Evolutionary conservation across 495 filamentous ascomycete species (phyloP).

Genomic region (Rusavskia elegans): DNA sequence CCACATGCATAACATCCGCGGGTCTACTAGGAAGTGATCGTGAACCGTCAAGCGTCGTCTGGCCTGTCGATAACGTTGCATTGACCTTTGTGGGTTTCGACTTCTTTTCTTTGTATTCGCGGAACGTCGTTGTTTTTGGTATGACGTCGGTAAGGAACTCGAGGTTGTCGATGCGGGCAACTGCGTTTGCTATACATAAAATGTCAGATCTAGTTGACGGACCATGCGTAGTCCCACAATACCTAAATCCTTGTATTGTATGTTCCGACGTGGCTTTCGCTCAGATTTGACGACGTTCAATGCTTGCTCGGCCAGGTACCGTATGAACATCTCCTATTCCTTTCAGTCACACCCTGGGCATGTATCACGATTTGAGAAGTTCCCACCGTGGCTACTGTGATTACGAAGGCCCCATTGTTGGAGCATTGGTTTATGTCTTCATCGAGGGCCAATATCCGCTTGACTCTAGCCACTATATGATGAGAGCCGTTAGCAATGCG

Average conservation of each 20-base stretch:
- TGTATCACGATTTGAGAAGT: constrained; percentile 11
- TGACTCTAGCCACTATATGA: constrained; percentile 65
- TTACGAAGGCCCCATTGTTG: constrained; percentile 87
- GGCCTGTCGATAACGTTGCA: constrained; percentile 31
- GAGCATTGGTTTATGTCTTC: constrained; percentile 71
- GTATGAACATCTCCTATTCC: constrained; percentile 89
- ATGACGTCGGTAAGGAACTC: constrained; percentile 89
- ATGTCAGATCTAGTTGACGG: not conserved
- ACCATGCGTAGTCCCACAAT: constrained; percentile 3
- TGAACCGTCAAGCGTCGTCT: constrained; percentile 33
- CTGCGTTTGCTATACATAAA: constrained; percentile 50
- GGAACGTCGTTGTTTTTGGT: constrained; percentile 68
- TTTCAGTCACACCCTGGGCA: not conserved
- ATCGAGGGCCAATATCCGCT: constrained; percentile 82
- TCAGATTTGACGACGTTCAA: constrained; percentile 82
- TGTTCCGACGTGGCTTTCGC: constrained; percentile 76
- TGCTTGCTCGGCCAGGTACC: constrained; percentile 71
- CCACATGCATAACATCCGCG: not conserved
- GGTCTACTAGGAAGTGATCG: constrained; percentile 22
- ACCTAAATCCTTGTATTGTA: constrained; percentile 94
- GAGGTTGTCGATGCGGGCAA: constrained; percentile 79
- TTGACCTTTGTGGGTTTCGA: constrained; percentile 31
- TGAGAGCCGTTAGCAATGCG: not conserved
- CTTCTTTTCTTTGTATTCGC: constrained; percentile 55
- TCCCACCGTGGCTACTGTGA: constrained; percentile 68